Conservation (phyloP, 192 early-diverging fungal genomes). For the Backusella parvicylindrica region DNA sequence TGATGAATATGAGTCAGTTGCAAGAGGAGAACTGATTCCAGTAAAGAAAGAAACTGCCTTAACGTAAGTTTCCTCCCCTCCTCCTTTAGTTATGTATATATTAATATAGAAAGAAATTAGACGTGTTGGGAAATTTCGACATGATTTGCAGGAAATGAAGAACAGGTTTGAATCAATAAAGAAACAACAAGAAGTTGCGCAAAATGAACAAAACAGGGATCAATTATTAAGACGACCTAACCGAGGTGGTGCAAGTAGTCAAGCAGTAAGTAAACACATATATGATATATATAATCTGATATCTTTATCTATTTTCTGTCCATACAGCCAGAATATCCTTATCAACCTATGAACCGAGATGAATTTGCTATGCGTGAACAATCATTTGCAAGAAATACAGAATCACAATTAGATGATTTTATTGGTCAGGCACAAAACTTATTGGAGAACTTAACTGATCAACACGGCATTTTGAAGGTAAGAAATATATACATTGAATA, state of each 20-base stretch:
- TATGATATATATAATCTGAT: no score
- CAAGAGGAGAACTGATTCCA: constrained; percentile 53
- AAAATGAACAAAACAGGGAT: constrained; percentile 39
- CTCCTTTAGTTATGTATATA: no score
- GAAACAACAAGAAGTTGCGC: constrained; percentile 40
- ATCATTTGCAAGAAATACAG: constrained; percentile 44
- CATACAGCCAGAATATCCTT: constrained; percentile 44
- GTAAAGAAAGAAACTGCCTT: constrained; percentile 52
- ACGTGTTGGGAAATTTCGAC: constrained; percentile 50
- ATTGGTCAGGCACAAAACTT: constrained; percentile 47
- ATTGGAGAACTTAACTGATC: constrained; percentile 52
- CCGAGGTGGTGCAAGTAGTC: constrained; percentile 8
- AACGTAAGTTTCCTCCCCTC: no score
- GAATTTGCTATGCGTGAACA: constrained; percentile 42
- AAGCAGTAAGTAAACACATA: not conserved
- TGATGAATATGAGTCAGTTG: constrained; percentile 54
- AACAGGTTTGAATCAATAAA: constrained; percentile 43
- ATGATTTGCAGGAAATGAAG: constrained; percentile 46
- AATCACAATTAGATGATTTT: constrained; percentile 50
- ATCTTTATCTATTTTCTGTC: no score
- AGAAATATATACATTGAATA: not conserved
- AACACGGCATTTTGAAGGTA: constrained; percentile 55
- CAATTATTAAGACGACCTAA: constrained; percentile 44
- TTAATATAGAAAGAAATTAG: constrained; percentile 19
- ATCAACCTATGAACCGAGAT: constrained; percentile 37